Conservation (phyloP, 257 asterid genomes). For the Verbascum thapsus region DNA sequence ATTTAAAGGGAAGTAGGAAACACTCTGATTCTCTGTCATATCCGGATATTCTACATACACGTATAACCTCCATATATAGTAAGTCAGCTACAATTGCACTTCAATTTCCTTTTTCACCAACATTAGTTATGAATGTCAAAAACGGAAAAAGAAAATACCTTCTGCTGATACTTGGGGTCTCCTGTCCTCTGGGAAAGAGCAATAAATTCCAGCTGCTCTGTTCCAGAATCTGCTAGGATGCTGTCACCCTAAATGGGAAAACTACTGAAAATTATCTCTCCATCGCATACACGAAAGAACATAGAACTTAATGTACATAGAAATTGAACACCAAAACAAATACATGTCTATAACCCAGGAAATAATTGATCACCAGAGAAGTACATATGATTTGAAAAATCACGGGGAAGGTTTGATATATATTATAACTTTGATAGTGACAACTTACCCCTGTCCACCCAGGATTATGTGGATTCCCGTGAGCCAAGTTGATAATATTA, state of each 20-base stretch:
- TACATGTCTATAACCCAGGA: constrained; percentile 4
- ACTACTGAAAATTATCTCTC: constrained; percentile 15
- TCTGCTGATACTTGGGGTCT: constrained; percentile 83
- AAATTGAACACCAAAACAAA: constrained; percentile 9
- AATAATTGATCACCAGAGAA: constrained; percentile 21
- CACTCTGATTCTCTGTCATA: constrained; percentile 6
- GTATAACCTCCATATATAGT: constrained; percentile 14
- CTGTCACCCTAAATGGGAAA: constrained; percentile 79
- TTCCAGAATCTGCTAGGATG: constrained; percentile 95
- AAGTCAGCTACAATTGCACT: constrained; percentile 4
- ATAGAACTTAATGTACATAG: constrained; percentile 7
- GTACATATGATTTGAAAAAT: constrained; percentile 7
- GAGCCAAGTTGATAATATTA: constrained; percentile 83
- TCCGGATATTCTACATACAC: constrained; percentile 9
- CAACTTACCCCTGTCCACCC: constrained; percentile 96
- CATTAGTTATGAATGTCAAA: constrained; percentile 5
- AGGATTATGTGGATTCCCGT: constrained; percentile 95
- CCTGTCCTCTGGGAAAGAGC: constrained; percentile 98
- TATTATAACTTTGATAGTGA: neutral
- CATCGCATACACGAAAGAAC: constrained; percentile 5
- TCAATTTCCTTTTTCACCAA: constrained; percentile 17
- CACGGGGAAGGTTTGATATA: neutral
- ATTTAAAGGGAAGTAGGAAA: constrained; percentile 16
- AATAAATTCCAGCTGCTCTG: constrained; percentile 97
- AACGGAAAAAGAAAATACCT: constrained; percentile 39